Conservation (phyloP, 768 basidiomycete genomes). For the Fomitopsis serialis region DNA sequence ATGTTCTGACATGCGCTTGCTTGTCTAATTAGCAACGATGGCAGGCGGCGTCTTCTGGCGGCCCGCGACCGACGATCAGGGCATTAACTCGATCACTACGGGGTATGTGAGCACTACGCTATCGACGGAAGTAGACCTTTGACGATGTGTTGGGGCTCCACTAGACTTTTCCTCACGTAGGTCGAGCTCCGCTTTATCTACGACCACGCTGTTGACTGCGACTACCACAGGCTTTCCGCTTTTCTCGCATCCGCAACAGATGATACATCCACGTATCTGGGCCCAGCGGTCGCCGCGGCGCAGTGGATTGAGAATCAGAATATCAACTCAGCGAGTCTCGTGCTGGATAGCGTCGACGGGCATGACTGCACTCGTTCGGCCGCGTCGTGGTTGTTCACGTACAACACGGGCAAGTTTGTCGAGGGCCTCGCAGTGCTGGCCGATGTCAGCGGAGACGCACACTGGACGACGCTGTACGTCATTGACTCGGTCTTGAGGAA, state of each 20-base stretch:
- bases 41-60: slow-evolving; percentile 54
- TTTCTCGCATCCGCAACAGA: slow-evolving; percentile 42
- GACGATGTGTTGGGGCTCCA: neutral
- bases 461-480: slow-evolving; percentile 38
- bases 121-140: slow-evolving; percentile 28
- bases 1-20: neutral
- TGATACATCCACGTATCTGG: slow-evolving; percentile 35
- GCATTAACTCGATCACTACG: slow-evolving; percentile 46
- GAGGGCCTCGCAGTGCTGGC: slow-evolving; percentile 45
- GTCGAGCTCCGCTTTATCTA: neutral
- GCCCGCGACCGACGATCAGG: slow-evolving; percentile 35
- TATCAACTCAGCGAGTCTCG: slow-evolving; percentile 34
- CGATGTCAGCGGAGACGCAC: slow-evolving; percentile 34
- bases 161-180: neutral
- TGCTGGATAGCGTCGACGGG: slow-evolving; percentile 43
- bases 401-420: slow-evolving; percentile 49
- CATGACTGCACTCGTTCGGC: slow-evolving; percentile 43
- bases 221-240: slow-evolving; percentile 36
- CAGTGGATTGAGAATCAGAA: slow-evolving; percentile 45
- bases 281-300: slow-evolving; percentile 41
- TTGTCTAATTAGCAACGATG: neutral
- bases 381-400: slow-evolving; percentile 44
- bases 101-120: slow-evolving; percentile 28
- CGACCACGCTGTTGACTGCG: neutral
- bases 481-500: neutral